Conservation (phyloP, 768 basidiomycete species). For the Lactarius quietus region DNA sequence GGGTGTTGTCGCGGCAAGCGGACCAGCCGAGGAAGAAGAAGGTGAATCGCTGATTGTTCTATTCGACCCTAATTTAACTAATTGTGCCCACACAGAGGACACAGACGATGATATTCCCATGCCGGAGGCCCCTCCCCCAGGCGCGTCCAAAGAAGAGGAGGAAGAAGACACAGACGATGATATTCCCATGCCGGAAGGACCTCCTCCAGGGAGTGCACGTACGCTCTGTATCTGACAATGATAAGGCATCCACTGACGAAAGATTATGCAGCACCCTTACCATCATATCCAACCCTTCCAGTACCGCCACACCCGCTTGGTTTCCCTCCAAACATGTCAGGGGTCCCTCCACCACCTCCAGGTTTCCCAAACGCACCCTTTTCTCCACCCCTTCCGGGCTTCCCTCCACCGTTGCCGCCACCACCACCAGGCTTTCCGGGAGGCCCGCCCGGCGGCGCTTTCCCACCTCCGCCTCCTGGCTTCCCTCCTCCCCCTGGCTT, state of each 20-base stretch:
- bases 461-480: constrained; percentile 27
- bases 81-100: constrained; percentile 16
- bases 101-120: constrained; percentile 60
- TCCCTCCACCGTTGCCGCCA: constrained; percentile 30
- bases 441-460: constrained; percentile 16
- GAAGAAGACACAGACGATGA: constrained; percentile 47
- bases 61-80: constrained; percentile 1
- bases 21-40: constrained; percentile 45
- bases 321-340: constrained; percentile 26
- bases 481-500: constrained; percentile 30
- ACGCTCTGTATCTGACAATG: constrained; percentile 28
- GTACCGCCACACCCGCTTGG: constrained; percentile 25
- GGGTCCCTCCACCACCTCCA: constrained; percentile 14
- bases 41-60: constrained; percentile 21
- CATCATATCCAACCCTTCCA: constrained; percentile 28
- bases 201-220: constrained; percentile 42
- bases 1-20: constrained; percentile 31
- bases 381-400: constrained; percentile 13
- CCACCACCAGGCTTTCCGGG: constrained; percentile 30
- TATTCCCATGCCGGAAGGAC: constrained; percentile 61
- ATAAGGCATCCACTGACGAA: constrained; percentile 26
- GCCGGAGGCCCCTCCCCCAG: constrained; percentile 64
- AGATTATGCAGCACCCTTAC: constrained; percentile 28
- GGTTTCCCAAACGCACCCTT: constrained; percentile 13
- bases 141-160: constrained; percentile 25